Percentiles rank a stretch among this genome's conserved stretches.
Conservation (phyloP, 2,329 filamentous ascomycete genomes). For the Fusarium abutilonis region DNA sequence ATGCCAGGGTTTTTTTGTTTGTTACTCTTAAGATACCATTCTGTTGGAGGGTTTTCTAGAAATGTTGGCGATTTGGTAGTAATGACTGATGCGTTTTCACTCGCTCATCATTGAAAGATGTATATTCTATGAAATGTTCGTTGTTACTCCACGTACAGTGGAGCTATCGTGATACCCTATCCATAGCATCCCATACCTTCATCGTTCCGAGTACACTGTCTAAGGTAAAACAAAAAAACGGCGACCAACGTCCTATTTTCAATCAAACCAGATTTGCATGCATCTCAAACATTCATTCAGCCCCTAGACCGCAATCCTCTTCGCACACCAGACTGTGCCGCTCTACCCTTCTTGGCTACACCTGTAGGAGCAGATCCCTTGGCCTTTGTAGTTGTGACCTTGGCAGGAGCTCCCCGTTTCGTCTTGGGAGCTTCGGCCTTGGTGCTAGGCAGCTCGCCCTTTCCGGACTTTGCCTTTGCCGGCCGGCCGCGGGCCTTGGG, state of each 20-base stretch:
- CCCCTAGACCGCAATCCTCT: conserved; percentile 35
- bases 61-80: not conserved
- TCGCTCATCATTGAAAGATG: not conserved
- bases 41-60: not conserved
- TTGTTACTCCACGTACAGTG: conserved; percentile 9
- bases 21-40: conserved; percentile 7
- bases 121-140: not conserved
- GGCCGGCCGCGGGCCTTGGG: conserved; percentile 33
- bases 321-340: conserved; percentile 29
- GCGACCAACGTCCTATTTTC: not conserved
- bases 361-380: conserved; percentile 29
- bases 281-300: conserved; percentile 8
- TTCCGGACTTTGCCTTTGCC: conserved; percentile 39
- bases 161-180: not conserved
- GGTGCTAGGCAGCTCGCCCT: conserved; percentile 37
- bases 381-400: conserved; percentile 6
- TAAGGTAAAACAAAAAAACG: conserved; percentile 9
- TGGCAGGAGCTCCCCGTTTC: conserved; percentile 27
- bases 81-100: not conserved
- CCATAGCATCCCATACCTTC: conserved; percentile 1
- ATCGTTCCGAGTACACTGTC: conserved; percentile 4
- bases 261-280: not conserved
- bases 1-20: not conserved
- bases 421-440: conserved; percentile 17
- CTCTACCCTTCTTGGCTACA: conserved; percentile 35